Evolutionary conservation across 2,329 filamentous ascomycete genomes (phyloP).

Genomic region (Monilinia aucupariae): DNA sequence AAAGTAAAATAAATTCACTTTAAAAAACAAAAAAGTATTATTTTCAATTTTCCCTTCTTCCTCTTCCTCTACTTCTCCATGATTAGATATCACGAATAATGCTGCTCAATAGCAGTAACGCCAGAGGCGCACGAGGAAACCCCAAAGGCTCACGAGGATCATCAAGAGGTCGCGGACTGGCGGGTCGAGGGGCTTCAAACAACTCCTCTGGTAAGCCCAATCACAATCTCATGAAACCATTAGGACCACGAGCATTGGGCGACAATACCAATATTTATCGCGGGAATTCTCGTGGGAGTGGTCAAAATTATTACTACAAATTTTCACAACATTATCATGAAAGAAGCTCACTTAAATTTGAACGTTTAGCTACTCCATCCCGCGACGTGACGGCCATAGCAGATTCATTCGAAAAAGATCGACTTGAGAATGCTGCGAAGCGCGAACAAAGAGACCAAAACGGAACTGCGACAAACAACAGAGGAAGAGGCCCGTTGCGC

Average conservation of each 20-base stretch:
- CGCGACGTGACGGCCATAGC: slow-evolving; percentile 17
- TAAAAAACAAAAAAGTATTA: background rate
- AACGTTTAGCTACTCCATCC: slow-evolving; percentile 21
- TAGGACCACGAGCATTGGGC: slow-evolving; percentile 17
- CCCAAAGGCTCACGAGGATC: slow-evolving; percentile 31
- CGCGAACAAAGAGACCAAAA: slow-evolving; percentile 28
- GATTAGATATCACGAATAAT: slow-evolving; percentile 32
- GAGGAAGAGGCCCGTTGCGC: slow-evolving; percentile 26
- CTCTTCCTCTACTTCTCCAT: slow-evolving; percentile 26
- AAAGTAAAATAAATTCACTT: background rate
- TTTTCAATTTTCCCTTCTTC: slow-evolving; percentile 23
- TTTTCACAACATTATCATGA: background rate
- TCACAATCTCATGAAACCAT: slow-evolving; percentile 18
- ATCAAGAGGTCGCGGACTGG: slow-evolving; percentile 32
- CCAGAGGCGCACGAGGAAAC: slow-evolving; percentile 29
- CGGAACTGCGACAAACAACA: slow-evolving; percentile 21
- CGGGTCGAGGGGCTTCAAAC: slow-evolving; percentile 33
- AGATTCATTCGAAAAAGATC: slow-evolving; percentile 32
- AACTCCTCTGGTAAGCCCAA: slow-evolving; percentile 33
- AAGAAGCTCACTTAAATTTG: slow-evolving; percentile 14
- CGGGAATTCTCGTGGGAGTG: slow-evolving; percentile 18
- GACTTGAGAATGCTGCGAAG: slow-evolving; percentile 35
- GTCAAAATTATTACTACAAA: slow-evolving; percentile 22
- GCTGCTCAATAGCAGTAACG: slow-evolving; percentile 29
- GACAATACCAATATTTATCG: slow-evolving; percentile 20